phyloP scores from a whole-genome alignment of 495 filamentous ascomycete genomes.

The Penicillium manginii region DNA sequence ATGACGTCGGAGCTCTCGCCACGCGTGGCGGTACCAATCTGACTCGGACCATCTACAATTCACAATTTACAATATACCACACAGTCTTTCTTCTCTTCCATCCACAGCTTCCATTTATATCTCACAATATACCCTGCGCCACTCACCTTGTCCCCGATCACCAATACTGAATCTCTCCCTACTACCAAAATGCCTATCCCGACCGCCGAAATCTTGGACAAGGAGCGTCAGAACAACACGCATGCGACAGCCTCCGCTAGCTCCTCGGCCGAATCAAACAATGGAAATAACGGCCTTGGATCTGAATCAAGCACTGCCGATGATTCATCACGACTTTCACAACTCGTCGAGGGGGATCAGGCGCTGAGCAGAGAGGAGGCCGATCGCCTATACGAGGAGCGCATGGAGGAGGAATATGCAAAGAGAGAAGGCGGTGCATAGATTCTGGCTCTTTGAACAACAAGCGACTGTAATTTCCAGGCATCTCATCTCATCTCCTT shows the following conservation, averaged over 20 bases:
- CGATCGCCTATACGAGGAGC: conserved; percentile 66
- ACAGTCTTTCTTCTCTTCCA: background rate
- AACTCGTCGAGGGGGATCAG: conserved; percentile 24
- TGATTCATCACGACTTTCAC: background rate
- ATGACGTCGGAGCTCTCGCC: conserved; percentile 5
- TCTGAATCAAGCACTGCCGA: conserved; percentile 16
- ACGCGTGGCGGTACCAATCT: background rate
- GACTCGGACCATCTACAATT: no score
- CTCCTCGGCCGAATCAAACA: conserved; percentile 11
- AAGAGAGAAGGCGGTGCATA: conserved; percentile 73
- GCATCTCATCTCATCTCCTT: background rate
- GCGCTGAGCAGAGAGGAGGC: conserved; percentile 55
- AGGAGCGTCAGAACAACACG: conserved; percentile 14
- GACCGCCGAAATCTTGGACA: conserved; percentile 24
- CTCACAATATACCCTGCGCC: background rate
- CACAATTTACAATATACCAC: background rate
- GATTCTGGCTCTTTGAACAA: background rate
- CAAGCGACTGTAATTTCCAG: background rate
- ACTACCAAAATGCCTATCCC: conserved; percentile 37
- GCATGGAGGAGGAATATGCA: conserved; percentile 81
- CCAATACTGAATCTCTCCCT: background rate
- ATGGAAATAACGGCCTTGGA: conserved; percentile 16
- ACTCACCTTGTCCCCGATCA: background rate
- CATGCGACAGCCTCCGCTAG: conserved; percentile 18
- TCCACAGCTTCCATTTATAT: background rate